These are phyloP conservation scores for Candida ficus DNA, from an alignment of 805 yeast species.

Conservation along the genomic window DNA sequence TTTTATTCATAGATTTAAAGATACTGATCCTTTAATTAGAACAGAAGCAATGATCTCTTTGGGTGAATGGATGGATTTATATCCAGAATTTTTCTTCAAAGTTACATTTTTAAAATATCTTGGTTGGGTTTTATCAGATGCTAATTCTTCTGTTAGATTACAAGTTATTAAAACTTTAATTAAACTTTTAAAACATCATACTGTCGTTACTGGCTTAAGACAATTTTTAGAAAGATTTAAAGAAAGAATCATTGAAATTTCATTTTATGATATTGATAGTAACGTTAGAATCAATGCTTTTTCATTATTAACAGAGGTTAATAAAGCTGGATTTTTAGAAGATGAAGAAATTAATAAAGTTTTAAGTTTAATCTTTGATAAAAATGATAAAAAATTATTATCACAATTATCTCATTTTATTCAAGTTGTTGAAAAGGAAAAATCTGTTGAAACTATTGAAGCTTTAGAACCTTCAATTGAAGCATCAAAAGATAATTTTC, in stretches of 20 bases:
- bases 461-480: conserved; percentile 29
- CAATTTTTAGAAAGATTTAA: conserved; percentile 77
- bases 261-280: conserved; percentile 47
- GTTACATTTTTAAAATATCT: conserved; percentile 67
- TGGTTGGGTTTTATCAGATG: conserved; percentile 84
- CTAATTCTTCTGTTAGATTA: conserved; percentile 50
- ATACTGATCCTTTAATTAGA: conserved; percentile 67
- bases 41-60: conserved; percentile 59
- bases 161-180: conserved; percentile 57
- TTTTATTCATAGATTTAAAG: conserved; percentile 75
- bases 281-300: conserved; percentile 50
- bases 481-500: conserved; percentile 14
- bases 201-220: conserved; percentile 59
- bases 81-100: conserved; percentile 68
- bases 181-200: conserved; percentile 40
- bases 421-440: conserved; percentile 37
- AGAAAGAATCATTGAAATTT: conserved; percentile 59
- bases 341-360: conserved; percentile 47
- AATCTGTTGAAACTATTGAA: conserved; percentile 33
- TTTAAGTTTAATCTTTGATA: conserved; percentile 36
- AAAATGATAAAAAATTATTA: conserved; percentile 25
- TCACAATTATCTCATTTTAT: conserved; percentile 54
- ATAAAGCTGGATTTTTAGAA: conserved; percentile 58
- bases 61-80: conserved; percentile 65
- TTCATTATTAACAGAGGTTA: conserved; percentile 48